Evolutionary conservation across 495 filamentous ascomycete genomes (phyloP).

Genomic region (Tuber melanosporum): DNA sequence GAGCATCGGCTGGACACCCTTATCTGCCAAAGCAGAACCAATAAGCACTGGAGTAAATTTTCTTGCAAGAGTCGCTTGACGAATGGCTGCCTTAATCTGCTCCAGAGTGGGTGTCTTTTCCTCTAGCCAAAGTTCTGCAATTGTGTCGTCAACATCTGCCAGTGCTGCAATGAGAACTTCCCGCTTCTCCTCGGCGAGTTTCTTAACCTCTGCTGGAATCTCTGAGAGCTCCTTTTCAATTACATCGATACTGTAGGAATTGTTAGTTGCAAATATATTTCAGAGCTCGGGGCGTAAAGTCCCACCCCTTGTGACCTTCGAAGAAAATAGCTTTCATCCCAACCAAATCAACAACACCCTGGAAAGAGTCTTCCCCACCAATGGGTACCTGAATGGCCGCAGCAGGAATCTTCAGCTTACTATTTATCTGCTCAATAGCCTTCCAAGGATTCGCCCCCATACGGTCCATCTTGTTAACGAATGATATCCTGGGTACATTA

Average conservation of each 20-base stretch:
- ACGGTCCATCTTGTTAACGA: slow-evolving; percentile 99
- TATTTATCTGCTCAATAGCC: slow-evolving; percentile 93
- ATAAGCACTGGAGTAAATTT: slow-evolving; percentile 97
- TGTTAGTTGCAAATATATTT: slow-evolving; percentile 13
- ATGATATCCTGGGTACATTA: slow-evolving; percentile 89
- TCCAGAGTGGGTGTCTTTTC: slow-evolving; percentile 66
- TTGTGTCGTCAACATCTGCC: slow-evolving; percentile 96
- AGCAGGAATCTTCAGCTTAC: slow-evolving; percentile 83
- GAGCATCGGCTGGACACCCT: slow-evolving; percentile 91
- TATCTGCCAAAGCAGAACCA: slow-evolving; percentile 92
- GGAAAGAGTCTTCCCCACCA: slow-evolving; percentile 82
- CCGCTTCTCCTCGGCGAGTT: slow-evolving; percentile 69
- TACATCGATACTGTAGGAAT: slow-evolving; percentile 49
- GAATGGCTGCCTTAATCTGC: slow-evolving; percentile 86
- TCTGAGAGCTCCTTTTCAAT: slow-evolving; percentile 57
- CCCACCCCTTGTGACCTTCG: slow-evolving; percentile 68
- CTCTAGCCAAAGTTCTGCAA: slow-evolving; percentile 91
- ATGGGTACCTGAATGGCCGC: slow-evolving; percentile 95
- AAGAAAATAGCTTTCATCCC: slow-evolving; percentile 90
- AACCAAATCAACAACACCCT: slow-evolving; percentile 90
- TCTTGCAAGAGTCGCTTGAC: slow-evolving; percentile 73
- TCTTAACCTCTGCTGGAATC: slow-evolving; percentile 69
- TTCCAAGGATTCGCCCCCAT: slow-evolving; percentile 99
- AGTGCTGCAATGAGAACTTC: slow-evolving; percentile 85
- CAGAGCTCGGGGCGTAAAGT: not conserved